Conservation (phyloP, 371 early-diverging fungal genomes). For the Mortierella sp. region DNA sequence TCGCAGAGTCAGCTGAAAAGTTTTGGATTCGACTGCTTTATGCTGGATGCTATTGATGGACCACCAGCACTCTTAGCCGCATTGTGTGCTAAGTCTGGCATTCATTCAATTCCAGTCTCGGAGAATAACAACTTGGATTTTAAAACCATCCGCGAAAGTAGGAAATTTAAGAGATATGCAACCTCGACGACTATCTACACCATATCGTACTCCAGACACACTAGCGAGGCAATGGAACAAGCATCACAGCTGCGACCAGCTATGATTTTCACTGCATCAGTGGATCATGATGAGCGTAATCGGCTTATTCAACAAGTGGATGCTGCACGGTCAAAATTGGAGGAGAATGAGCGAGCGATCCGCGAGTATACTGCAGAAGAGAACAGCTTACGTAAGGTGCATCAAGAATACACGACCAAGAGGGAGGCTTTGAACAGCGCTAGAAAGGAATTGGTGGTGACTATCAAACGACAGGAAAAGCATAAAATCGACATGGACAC, state of each 20-base stretch:
- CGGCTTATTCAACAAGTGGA: constrained; percentile 35
- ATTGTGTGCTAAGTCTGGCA: constrained; percentile 67
- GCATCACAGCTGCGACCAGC: constrained; percentile 32
- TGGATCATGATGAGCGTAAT: constrained; percentile 34
- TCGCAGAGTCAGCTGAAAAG: constrained; percentile 56
- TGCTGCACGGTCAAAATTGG: constrained; percentile 11
- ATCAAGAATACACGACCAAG: constrained; percentile 14
- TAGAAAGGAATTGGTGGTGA: constrained; percentile 8
- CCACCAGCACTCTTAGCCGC: constrained; percentile 75
- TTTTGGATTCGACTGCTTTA: constrained; percentile 81
- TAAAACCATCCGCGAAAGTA: constrained; percentile 28
- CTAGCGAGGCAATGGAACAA: constrained; percentile 40
- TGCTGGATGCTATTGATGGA: constrained; percentile 82
- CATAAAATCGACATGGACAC: constrained; percentile 25
- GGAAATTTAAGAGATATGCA: constrained; percentile 36
- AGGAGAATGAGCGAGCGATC: constrained; percentile 24
- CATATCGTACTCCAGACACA: constrained; percentile 32
- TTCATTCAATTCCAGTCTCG: constrained; percentile 70
- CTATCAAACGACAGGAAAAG: constrained; percentile 15
- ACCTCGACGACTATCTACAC: constrained; percentile 23
- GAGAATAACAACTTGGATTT: constrained; percentile 46
- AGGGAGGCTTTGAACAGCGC: constrained; percentile 9
- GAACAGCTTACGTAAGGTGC: constrained; percentile 15
- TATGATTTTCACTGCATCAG: constrained; percentile 37
- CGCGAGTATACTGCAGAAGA: constrained; percentile 39